Evolutionary conservation across 1,284 basidiomycete genomes (phyloP).

Genomic region (Schizopora paradoxa): DNA sequence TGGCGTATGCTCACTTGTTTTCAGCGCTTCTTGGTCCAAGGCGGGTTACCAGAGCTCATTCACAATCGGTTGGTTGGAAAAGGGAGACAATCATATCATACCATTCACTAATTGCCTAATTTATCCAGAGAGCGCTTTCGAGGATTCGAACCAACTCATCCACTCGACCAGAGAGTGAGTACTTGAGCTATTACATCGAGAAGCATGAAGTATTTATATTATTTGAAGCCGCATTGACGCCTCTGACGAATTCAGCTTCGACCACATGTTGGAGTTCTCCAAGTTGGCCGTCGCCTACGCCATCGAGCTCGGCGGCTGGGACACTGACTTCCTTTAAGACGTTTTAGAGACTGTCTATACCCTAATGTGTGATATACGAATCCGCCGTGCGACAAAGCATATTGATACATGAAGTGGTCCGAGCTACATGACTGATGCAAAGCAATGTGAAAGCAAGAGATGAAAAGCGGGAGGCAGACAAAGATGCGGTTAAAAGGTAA

Average conservation of each 20-base stretch:
- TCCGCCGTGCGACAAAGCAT: no score
- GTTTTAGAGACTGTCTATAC: no score
- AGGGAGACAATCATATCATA: constrained; percentile 18
- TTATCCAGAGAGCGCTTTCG: constrained; percentile 65
- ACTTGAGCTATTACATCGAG: constrained; percentile 11
- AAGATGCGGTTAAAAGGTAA: no score
- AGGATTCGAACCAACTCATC: constrained; percentile 76
- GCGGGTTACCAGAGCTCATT: constrained; percentile 82
- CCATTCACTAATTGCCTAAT: constrained; percentile 17
- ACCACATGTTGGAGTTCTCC: constrained; percentile 82
- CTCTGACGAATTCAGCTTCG: constrained; percentile 81
- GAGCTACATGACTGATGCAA: no score
- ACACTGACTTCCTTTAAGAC: no score
- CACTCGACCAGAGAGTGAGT: constrained; percentile 77
- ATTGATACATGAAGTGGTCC: no score
- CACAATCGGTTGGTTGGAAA: constrained; percentile 62
- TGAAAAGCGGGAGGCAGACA: no score
- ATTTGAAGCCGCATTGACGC: constrained; percentile 68
- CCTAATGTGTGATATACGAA: no score
- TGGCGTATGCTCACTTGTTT: constrained; percentile 11
- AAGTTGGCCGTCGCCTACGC: constrained; percentile 85
- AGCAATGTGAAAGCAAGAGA: no score
- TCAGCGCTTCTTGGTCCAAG: constrained; percentile 78
- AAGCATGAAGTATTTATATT: constrained; percentile 6
- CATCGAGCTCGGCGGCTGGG: constrained; percentile 68